phyloP scores from a whole-genome alignment of 345 rosid genomes.

The Populus tremula region DNA sequence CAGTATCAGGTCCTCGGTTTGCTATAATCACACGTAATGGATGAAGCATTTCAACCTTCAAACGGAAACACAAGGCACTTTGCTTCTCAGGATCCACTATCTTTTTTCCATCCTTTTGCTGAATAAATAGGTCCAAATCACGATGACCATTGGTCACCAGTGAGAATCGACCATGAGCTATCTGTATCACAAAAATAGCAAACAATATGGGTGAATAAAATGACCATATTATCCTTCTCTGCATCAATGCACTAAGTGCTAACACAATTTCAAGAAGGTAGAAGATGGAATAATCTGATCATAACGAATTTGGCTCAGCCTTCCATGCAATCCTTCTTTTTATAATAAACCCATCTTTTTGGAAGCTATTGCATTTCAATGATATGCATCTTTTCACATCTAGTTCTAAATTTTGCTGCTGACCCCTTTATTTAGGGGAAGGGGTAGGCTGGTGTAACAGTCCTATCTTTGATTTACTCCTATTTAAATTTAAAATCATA shows the following conservation, averaged over 20 bases:
- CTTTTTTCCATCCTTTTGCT: constrained; percentile 70
- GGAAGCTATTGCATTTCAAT: neutral
- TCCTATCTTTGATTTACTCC: neutral
- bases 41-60: constrained; percentile 81
- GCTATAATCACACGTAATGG: constrained; percentile 70
- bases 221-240: neutral
- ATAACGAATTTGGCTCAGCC: neutral
- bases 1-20: constrained; percentile 75
- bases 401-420: neutral
- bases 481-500: neutral
- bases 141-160: constrained; percentile 46
- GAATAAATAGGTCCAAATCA: constrained; percentile 76
- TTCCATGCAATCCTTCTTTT: neutral
- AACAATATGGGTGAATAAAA: constrained; percentile 4
- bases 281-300: neutral
- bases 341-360: neutral
- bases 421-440: too few species aligned
- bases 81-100: constrained; percentile 65
- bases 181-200: constrained; percentile 36
- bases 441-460: neutral
- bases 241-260: neutral
- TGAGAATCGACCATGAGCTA: constrained; percentile 71
- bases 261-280: neutral
- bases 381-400: neutral
- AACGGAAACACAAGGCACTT: constrained; percentile 40